Evolutionary conservation across 768 basidiomycete species (phyloP).

Genomic region (Suillus alpinus): DNA sequence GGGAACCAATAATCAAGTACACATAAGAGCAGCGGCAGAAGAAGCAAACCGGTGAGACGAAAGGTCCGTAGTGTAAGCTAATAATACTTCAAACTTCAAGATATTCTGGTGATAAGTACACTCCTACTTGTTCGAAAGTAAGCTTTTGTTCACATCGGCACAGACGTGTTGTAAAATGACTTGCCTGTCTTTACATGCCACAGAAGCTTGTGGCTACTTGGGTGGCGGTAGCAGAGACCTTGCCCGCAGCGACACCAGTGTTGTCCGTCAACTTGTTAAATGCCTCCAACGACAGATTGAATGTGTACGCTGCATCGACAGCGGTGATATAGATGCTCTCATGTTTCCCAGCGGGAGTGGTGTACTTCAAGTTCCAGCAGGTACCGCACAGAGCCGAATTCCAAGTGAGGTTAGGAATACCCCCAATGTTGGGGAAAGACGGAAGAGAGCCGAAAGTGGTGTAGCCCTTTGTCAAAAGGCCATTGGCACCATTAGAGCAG

Average conservation of each 20-base stretch:
- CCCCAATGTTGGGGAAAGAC: constrained; percentile 32
- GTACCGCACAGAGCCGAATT: constrained; percentile 55
- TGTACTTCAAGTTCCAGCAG: constrained; percentile 58
- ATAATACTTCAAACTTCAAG: neutral
- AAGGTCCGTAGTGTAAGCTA: neutral
- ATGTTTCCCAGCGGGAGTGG: constrained; percentile 25
- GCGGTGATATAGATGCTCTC: constrained; percentile 47
- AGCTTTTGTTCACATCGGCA: neutral
- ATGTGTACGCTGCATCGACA: constrained; percentile 46
- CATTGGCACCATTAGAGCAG: constrained; percentile 35
- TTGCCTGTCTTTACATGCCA: constrained; percentile 35
- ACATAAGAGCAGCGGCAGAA: neutral
- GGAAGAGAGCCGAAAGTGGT: constrained; percentile 32
- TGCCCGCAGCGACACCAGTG: constrained; percentile 43
- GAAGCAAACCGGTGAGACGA: neutral
- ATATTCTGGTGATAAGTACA: neutral
- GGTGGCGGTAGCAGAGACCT: constrained; percentile 41
- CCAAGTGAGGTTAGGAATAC: constrained; percentile 27
- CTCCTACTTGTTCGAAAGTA: neutral
- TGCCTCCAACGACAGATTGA: constrained; percentile 36
- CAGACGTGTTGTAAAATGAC: neutral
- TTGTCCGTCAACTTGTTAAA: constrained; percentile 35
- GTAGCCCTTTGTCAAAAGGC: constrained; percentile 30
- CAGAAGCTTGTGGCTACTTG: constrained; percentile 46
- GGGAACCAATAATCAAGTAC: neutral